A percentile compares a stretch with the other conserved stretches of the same genome.
These are phyloP conservation scores for Mycena rebaudengoi DNA, from an alignment of 768 basidiomycete species.

Conservation along the genomic window DNA sequence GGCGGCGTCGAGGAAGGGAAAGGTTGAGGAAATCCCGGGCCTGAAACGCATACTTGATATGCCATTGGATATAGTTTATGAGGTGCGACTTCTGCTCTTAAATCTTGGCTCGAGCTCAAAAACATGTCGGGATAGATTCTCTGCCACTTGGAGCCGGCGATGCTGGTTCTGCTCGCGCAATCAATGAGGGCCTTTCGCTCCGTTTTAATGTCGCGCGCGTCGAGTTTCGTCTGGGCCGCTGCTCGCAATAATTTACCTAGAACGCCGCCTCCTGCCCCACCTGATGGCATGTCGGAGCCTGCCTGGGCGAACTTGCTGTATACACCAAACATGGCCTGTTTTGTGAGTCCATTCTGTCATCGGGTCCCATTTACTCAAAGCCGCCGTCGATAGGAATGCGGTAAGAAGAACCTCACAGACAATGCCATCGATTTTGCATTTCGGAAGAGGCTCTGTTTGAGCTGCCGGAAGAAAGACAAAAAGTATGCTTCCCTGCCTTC, in stretches of 20 bases:
- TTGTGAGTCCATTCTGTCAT: neutral
- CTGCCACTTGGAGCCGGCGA: neutral
- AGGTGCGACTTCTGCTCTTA: neutral
- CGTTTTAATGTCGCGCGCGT: neutral
- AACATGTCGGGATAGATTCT: neutral
- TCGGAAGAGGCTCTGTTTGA: neutral
- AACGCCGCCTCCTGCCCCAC: neutral
- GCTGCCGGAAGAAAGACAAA: neutral
- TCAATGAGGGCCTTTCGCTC: neutral
- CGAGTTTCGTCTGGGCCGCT: neutral
- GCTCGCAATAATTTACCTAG: neutral
- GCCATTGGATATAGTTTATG: conserved; percentile 1
- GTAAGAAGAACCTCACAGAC: neutral
- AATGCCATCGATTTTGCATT: neutral
- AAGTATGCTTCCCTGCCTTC: too few species aligned
- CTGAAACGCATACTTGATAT: neutral
- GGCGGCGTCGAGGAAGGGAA: neutral
- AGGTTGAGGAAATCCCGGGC: neutral
- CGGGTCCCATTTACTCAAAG: neutral
- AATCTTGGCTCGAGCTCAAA: neutral
- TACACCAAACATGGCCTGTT: neutral
- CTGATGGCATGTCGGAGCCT: neutral
- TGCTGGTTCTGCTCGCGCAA: neutral
- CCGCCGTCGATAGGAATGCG: conserved; percentile 9
- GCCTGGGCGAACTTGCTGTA: neutral